Evolutionary conservation across 305 asterid species (phyloP).

Genomic region (Fraxinus greggii): DNA sequence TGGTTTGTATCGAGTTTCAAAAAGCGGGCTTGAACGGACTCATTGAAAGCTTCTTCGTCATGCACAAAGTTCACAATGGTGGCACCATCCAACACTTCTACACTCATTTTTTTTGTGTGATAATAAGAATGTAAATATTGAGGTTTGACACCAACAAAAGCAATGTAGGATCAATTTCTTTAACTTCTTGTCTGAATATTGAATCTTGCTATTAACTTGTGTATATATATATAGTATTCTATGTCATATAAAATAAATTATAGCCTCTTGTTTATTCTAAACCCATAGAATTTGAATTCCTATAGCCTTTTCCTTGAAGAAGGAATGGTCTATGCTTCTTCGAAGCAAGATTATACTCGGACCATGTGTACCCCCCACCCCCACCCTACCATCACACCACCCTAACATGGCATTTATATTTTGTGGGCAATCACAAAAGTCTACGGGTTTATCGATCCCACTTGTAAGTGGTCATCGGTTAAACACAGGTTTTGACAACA

Average conservation of each 20-base stretch:
- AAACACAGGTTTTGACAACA: not conserved
- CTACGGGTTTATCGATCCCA: not conserved
- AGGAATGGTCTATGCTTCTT: not conserved
- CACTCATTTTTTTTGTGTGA: not conserved
- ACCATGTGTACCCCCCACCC: not conserved
- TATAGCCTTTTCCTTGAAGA: not conserved
- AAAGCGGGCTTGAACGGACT: not conserved
- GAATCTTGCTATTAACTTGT: not conserved
- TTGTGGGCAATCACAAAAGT: not conserved
- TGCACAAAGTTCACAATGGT: not conserved
- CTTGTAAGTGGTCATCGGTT: not conserved
- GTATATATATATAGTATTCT: not conserved
- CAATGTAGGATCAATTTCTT: not conserved
- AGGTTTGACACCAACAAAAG: not conserved
- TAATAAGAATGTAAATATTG: not conserved
- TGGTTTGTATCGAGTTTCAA: not conserved
- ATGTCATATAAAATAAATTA: not conserved
- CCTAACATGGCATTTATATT: not conserved
- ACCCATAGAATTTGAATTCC: slow-evolving; percentile 3
- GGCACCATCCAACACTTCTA: not conserved
- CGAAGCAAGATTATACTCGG: not conserved
- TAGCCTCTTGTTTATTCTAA: not conserved
- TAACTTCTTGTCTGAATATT: not conserved
- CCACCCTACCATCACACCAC: not conserved
- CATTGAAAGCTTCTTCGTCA: not conserved